Percentiles rank a stretch among this genome's conserved stretches.
Conservation (phyloP, 2,329 filamentous ascomycete species). For the Hymenoscyphus fructigenus region DNA sequence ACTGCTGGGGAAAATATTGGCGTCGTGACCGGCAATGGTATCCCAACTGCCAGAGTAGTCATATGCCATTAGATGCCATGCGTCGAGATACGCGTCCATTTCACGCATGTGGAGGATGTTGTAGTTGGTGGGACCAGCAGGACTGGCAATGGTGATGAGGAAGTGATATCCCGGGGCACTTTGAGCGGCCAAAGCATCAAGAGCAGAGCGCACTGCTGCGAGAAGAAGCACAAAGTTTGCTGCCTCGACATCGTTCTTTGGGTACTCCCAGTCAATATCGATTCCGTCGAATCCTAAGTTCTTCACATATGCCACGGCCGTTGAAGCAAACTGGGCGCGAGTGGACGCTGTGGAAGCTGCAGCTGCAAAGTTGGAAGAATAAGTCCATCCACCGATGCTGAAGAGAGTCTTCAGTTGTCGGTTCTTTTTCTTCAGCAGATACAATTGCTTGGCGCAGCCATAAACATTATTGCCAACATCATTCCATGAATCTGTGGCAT, state of each 20-base stretch:
- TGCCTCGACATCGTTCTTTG: slow-evolving; percentile 29
- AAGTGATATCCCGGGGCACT: slow-evolving; percentile 51
- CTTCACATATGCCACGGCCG: slow-evolving; percentile 67
- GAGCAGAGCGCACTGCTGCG: slow-evolving; percentile 37
- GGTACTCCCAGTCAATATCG: slow-evolving; percentile 39
- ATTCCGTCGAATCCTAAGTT: slow-evolving; percentile 65
- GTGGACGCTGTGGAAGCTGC: slow-evolving; percentile 63
- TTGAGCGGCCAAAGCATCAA: slow-evolving; percentile 49
- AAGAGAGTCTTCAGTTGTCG: slow-evolving; percentile 76
- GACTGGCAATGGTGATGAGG: slow-evolving; percentile 52
- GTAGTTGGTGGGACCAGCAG: slow-evolving; percentile 51
- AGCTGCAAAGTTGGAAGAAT: slow-evolving; percentile 71
- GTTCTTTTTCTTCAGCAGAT: slow-evolving; percentile 72
- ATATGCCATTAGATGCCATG: slow-evolving; percentile 68
- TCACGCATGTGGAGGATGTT: slow-evolving; percentile 45
- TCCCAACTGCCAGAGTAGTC: slow-evolving; percentile 71
- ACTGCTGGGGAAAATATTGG: slow-evolving; percentile 64
- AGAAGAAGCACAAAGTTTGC: slow-evolving; percentile 36
- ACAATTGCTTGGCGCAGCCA: slow-evolving; percentile 78
- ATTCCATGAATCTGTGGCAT: slow-evolving; percentile 71
- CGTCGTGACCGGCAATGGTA: slow-evolving; percentile 61
- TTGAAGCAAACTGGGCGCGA: slow-evolving; percentile 66
- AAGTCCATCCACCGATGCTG: slow-evolving; percentile 84
- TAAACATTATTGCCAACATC: slow-evolving; percentile 72
- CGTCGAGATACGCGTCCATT: slow-evolving; percentile 51